Base-by-base conservation (phyloP, 306 rosid genomes). In the Rosa rugosa region DNA sequence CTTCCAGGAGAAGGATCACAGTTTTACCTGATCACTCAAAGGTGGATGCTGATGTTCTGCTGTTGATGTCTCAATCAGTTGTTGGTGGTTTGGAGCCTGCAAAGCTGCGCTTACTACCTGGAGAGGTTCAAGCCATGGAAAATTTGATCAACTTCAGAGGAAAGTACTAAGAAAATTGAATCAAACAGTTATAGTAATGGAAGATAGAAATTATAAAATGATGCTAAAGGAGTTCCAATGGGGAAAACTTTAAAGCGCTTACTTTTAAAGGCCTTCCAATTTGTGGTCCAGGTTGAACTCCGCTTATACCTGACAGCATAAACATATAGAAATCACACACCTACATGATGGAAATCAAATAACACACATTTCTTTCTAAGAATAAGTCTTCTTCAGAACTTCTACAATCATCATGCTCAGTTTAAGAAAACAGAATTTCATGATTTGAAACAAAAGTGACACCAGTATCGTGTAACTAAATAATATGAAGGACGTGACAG, bases 221-320 rank as follows among this genome's bases (percentile, higher is more conserved):
- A 38, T 68, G 44, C 71, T 76, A 25, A 63, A 51, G 73, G 66
- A 77, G 80, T 69, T 83, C 57, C 41, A 11, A 73, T 38, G 50
- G 77, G 45, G 18, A 40, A n/a, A 46, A 5, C 49, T 71, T 64
- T 47, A 20, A 47, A 53, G 16, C 79, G 78, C 89, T 73, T 77
- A 91, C 93, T 75, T 80, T 76, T 69, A 66, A 23, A 80, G 86
- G 89, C 85, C 71, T 60, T 78, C 80, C 86, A 64, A 73, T 57
- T 51, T 16, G 56, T 16, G 72, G 72, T 69, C 53, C 77, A 47
- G 53, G 54, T 71, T 73, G 77, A 72, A 72, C 77, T 79, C 71
- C 85, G 64, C 27, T 42, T 56, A 53, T 72, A 68, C 75, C 95
- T 88, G 88, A 77, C 81, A 75, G 76, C 47, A 77, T 75, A 50